Conservation (phyloP, 1,284 basidiomycete species). For the Ceraceosorus guamensis region DNA sequence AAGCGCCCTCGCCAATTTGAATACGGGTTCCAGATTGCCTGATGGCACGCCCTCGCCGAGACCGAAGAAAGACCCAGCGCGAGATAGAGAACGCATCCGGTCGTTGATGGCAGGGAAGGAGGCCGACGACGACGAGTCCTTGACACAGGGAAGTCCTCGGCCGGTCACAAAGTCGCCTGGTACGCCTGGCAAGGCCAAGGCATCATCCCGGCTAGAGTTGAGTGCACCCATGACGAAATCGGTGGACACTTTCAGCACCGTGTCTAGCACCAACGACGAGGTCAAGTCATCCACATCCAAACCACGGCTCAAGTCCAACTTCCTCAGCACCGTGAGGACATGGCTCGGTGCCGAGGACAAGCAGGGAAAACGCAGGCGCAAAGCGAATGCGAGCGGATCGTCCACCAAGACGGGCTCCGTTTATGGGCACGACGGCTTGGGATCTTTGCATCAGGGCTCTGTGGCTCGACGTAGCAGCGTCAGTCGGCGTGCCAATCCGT, state of each 20-base stretch:
- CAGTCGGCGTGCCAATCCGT: neutral
- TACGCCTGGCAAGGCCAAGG: slow-evolving; percentile 4
- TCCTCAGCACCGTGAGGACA: slow-evolving; percentile 61
- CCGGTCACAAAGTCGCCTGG: neutral
- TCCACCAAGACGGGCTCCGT: neutral
- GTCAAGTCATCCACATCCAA: slow-evolving; percentile 7
- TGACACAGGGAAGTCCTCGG: neutral
- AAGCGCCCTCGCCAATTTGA: no score
- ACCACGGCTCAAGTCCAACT: slow-evolving; percentile 20
- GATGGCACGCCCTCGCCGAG: neutral
- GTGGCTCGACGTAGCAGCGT: slow-evolving; percentile 3
- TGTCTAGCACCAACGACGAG: slow-evolving; percentile 13
- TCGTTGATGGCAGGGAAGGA: neutral
- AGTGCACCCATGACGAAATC: slow-evolving; percentile 17
- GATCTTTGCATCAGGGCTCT: slow-evolving; percentile 7
- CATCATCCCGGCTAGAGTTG: neutral
- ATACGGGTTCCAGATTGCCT: neutral
- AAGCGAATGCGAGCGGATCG: slow-evolving; percentile 28
- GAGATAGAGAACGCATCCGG: neutral
- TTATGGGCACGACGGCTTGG: neutral
- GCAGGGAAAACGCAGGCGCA: slow-evolving; percentile 66
- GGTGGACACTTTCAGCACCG: slow-evolving; percentile 34
- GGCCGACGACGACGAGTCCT: neutral
- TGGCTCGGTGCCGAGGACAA: slow-evolving; percentile 80
- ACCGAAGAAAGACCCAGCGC: neutral